Evolutionary conservation across 257 asterid species (phyloP), one percentile per base, ranked within the genome.

Genomic region (Pogostemon cablin): DNA sequence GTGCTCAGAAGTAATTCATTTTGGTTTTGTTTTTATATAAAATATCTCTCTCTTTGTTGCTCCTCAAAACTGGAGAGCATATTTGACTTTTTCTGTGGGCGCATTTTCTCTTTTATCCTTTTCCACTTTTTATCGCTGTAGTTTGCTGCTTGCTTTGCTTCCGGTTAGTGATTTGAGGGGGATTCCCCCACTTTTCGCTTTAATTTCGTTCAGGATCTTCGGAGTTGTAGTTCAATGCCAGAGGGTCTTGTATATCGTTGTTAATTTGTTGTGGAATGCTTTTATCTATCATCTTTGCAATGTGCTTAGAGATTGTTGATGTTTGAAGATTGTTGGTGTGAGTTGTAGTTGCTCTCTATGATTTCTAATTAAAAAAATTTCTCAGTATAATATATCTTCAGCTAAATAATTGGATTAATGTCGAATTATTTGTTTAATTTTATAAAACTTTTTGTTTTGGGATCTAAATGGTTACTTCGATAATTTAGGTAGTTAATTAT

Each of bases 1-100:
- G 81, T 79, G 79, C 56, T 67, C 68, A 75, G 55, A 67, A 77
- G 80, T 79, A n/a, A 39, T 75, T 35, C 64, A 17, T 71, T 60
- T 67, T 35, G 61, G 48, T 6, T 75, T 77, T 72, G 38, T 79
- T 67, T 37, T 34, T 57, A 10, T 76, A 44, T 42, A 50, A 66
- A 69, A 55, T 72, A 41, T 66, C 50, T 67, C 6, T 46, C 17
- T 50, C 37, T 49, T 56, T 50, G 7, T 37, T 37, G 32, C 65
- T 75, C 55, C 75, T 68, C 53, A 53, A 41, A 61, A 56, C 69
- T 49, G 37, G 42, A 42, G 77, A 70, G 77, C 73, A 69, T 41
- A 15, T 7, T 10, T 48, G 15, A 9, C 38, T 55, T 10, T 38
- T 58, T 35, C 7, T 54, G 34, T 67, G 20, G 40, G n/a, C 4